Evolutionary conservation across 495 filamentous ascomycete species (phyloP), one percentile per base, ranked within the genome.

Genomic region (Astrothelium subdiscretum): DNA sequence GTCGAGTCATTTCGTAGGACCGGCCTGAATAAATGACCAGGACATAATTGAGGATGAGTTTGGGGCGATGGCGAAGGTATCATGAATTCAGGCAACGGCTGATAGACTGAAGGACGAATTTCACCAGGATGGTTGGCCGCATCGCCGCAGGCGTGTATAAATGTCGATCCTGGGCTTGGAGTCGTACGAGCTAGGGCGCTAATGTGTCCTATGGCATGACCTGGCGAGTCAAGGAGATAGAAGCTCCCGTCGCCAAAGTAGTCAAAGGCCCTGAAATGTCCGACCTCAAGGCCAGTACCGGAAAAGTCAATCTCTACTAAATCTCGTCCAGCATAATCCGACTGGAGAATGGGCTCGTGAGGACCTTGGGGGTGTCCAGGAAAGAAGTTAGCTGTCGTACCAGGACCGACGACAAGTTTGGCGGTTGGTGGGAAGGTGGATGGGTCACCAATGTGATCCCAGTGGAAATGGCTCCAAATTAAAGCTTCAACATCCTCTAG

Each of bases 161-260:
- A 81, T 31, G 67, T 89, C 62, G 92, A 96, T 71, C 90, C 91
- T 0, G 92, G 92, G 0, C 72, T 96, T 64, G 91, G 90, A 3
- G 84, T 92, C 5, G 74, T 76, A 27, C 78, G 72, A 1, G 71
- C 75, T 2, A 81, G 63, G 12, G 65, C 78, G 42, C 68, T 72
- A 6, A 80, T 54, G 65, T 81, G 77, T n/a, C 75, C 77, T 3
- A 74, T 62, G 5, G 76, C 66, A 62, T 81, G 79, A 1, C 79
- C 79, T 0, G 78, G 78, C 8, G 68, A 71, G 22, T 76, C 67
- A 13, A 81, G 73, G 18, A 81, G 66, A 59, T 69, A 79, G 75
- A 68, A 75, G 67, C 44, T 78, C 13, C 79, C 77, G 59, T 80
- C 79, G 13, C 65, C 58, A 59, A 71, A 69, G 65, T 81, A 86